These are phyloP conservation scores for Dalechampia spathulata DNA, from an alignment of 441 rosid genomes.

Conservation along the genomic window DNA sequence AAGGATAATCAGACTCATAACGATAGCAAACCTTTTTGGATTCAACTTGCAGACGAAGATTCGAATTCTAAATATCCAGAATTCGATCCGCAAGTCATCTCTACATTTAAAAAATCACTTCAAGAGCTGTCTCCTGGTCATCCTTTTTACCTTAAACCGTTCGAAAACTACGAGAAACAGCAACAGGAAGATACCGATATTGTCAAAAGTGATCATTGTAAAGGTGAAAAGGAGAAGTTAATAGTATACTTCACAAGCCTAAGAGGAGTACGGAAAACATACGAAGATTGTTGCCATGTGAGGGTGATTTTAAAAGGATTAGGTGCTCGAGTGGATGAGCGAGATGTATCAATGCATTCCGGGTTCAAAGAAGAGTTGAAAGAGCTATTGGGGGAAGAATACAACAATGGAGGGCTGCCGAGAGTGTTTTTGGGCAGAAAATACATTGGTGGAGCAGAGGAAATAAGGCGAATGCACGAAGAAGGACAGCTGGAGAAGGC, in stretches of 20 bases:
- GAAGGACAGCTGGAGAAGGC: slow-evolving; percentile 66
- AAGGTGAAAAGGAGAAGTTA: slow-evolving; percentile 35
- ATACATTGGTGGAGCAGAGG: slow-evolving; percentile 83
- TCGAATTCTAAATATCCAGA: slow-evolving; percentile 20
- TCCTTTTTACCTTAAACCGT: slow-evolving; percentile 35
- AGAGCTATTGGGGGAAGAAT: slow-evolving; percentile 43
- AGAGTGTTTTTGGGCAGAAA: slow-evolving; percentile 64
- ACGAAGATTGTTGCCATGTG: slow-evolving; percentile 60
- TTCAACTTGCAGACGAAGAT: slow-evolving; percentile 32
- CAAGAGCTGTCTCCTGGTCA: slow-evolving; percentile 42
- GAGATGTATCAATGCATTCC: slow-evolving; percentile 81
- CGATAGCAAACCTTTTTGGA: slow-evolving; percentile 33
- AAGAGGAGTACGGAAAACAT: slow-evolving; percentile 80
- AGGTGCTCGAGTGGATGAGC: slow-evolving; percentile 54
- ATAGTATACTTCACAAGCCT: slow-evolving; percentile 68
- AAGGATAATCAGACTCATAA: not conserved
- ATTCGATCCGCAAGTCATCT: slow-evolving; percentile 48
- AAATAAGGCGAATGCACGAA: slow-evolving; percentile 64
- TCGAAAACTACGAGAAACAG: slow-evolving; percentile 6
- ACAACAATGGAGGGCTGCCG: slow-evolving; percentile 43
- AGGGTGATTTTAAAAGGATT: slow-evolving; percentile 49
- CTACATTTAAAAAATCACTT: slow-evolving; percentile 47
- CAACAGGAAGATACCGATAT: not conserved
- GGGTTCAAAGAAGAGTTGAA: slow-evolving; percentile 66
- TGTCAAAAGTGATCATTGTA: not conserved